Conservation (phyloP, 306 rosid species). For the Vigna nakashimae region DNA sequence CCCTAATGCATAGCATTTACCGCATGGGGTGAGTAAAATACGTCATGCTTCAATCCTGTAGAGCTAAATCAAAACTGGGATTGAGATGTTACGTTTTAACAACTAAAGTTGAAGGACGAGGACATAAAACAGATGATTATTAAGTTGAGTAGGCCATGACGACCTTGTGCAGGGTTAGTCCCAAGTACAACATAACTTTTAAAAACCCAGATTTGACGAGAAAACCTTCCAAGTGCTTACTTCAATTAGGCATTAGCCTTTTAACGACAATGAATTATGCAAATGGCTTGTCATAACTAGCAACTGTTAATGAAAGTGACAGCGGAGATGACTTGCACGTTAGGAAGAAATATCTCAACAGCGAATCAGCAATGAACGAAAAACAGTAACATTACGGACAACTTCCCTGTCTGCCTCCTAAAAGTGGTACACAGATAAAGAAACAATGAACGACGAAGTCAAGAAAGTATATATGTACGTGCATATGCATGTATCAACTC, state of each 20-base stretch:
- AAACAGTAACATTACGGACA: slow-evolving; percentile 32
- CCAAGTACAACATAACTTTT: slow-evolving; percentile 27
- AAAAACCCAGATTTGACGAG: slow-evolving; percentile 2
- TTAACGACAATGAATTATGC: slow-evolving; percentile 20
- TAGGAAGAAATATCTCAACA: slow-evolving; percentile 35
- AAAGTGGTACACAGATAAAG: slow-evolving; percentile 22
- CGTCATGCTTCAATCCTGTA: neutral
- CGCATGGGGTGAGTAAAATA: neutral
- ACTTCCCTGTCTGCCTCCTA: slow-evolving; percentile 35
- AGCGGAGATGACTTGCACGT: slow-evolving; percentile 12
- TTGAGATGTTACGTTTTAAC: slow-evolving; percentile 37
- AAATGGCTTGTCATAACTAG: slow-evolving; percentile 36
- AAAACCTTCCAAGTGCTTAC: slow-evolving; percentile 2
- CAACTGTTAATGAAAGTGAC: slow-evolving; percentile 41
- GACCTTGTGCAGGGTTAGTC: slow-evolving; percentile 24
- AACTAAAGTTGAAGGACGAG: slow-evolving; percentile 41
- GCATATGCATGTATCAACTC: slow-evolving; percentile 22
- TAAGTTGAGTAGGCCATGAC: slow-evolving; percentile 22
- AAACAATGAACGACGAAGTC: slow-evolving; percentile 25
- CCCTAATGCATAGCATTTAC: neutral
- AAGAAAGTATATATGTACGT: slow-evolving; percentile 30
- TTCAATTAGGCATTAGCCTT: slow-evolving; percentile 36
- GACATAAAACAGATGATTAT: neutral
- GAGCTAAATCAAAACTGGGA: slow-evolving; percentile 24
- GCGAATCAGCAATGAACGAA: slow-evolving; percentile 11